phyloP scores from a whole-genome alignment of 2,329 filamentous ascomycete genomes.

The Xylariomycetidae sp. region DNA sequence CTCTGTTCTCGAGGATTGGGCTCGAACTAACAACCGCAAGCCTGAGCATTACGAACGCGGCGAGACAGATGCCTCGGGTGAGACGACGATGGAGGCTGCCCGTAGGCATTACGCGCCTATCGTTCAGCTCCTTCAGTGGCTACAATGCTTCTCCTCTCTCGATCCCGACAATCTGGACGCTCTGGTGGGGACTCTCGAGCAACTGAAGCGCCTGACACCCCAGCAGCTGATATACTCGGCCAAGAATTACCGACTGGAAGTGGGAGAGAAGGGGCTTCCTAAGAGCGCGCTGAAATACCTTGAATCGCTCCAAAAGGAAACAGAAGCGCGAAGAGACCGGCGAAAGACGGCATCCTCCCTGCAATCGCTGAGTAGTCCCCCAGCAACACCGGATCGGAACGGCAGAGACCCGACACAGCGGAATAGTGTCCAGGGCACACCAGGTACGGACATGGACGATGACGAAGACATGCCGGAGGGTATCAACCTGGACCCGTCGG shows the following conservation, averaged over 20 bases:
- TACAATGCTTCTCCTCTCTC: constrained; percentile 94
- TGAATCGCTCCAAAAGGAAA: constrained; percentile 70
- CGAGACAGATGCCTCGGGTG: constrained; percentile 76
- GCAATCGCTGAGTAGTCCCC: constrained; percentile 25
- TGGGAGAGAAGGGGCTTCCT: constrained; percentile 85
- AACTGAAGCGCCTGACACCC: constrained; percentile 76
- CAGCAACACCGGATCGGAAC: constrained; percentile 34
- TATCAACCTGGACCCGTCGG: constrained; percentile 77
- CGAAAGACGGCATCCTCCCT: constrained; percentile 41
- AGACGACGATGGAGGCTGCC: constrained; percentile 79
- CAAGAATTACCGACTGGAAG: constrained; percentile 88
- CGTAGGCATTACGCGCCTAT: constrained; percentile 81
- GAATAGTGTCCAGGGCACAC: constrained; percentile 35
- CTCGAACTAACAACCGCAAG: constrained; percentile 82
- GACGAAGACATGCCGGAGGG: constrained; percentile 67
- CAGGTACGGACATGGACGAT: constrained; percentile 44
- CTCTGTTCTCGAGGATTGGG: constrained; percentile 93
- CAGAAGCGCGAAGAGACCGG: constrained; percentile 51
- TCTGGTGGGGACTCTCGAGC: constrained; percentile 80
- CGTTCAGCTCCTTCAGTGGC: constrained; percentile 92
- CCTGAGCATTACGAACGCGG: constrained; percentile 95
- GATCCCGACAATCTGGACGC: constrained; percentile 80
- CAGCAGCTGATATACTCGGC: constrained; percentile 89
- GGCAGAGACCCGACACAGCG: constrained; percentile 38
- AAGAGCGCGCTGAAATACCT: constrained; percentile 88